phyloP scores from a whole-genome alignment of 1,284 basidiomycete species.

The Tetrapyrgos nigripes region DNA sequence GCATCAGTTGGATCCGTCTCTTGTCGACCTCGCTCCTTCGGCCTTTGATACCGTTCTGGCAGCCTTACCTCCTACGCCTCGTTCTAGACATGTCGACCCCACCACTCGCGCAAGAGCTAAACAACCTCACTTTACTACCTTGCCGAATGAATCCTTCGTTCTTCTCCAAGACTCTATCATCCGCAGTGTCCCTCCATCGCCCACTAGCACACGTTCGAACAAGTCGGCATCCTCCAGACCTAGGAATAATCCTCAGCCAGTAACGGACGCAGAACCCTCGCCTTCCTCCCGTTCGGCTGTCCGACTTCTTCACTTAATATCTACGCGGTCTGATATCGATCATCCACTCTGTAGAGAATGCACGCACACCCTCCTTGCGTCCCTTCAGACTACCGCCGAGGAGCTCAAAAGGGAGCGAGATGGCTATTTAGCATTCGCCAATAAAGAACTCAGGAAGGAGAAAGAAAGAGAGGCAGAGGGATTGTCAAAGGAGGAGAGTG shows the following conservation, averaged over 20 bases:
- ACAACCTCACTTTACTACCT: conserved; percentile 56
- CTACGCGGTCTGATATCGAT: conserved; percentile 84
- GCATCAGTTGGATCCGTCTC: conserved; percentile 79
- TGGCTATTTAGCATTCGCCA: conserved; percentile 90
- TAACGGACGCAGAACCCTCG: conserved; percentile 37
- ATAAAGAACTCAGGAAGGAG: conserved; percentile 79
- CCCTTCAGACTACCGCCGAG: conserved; percentile 85
- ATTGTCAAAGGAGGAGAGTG: conserved; percentile 65
- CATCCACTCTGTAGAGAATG: conserved; percentile 97
- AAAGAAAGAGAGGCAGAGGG: conserved; percentile 70
- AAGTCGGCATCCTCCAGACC: conserved; percentile 42
- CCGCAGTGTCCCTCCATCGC: conserved; percentile 60
- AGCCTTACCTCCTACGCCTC: conserved; percentile 64
- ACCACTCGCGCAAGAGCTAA: conserved; percentile 60
- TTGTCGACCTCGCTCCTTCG: conserved; percentile 83
- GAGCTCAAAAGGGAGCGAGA: conserved; percentile 92
- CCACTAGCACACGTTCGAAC: conserved; percentile 46
- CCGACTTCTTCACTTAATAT: conserved; percentile 81
- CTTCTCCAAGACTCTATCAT: conserved; percentile 85
- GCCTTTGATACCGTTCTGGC: conserved; percentile 86
- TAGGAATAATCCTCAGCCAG: conserved; percentile 29
- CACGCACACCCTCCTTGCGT: conserved; percentile 81
- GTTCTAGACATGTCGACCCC: conserved; percentile 43
- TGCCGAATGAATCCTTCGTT: conserved; percentile 87
- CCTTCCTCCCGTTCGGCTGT: conserved; percentile 63